Evolutionary conservation across 257 asterid genomes (phyloP), one percentile per base, ranked within the genome.

Genomic region (Handroanthus guayacan): DNA sequence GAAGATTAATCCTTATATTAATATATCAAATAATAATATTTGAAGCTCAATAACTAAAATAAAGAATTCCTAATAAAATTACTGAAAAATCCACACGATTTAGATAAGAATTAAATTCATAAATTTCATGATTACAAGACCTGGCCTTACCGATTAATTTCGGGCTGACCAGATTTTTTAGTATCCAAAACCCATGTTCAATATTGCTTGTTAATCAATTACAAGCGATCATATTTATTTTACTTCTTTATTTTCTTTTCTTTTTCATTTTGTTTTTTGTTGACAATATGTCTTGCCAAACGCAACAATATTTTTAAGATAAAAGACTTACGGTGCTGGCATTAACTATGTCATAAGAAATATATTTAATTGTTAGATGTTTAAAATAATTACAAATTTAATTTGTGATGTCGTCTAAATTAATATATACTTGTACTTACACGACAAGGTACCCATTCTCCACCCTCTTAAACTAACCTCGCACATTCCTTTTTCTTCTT

Each of bases 371-470:
- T 20, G 62, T 68, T 68, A 25, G 39, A 66, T 45, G 52, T 51
- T 54, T 9, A 14, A 52, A 69, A 54, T 10, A 10, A 54, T 54
- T 37, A 14, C 0, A 25, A 48, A 67, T 8, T 12, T 10, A 1
- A 43, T n/a, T n/a, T n/a, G n/a, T n/a, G 39, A 45, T 44, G 56
- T 31, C 61, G 44, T 67, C 73, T 45, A 25, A 34, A 17, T 56
- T 57, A 58, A 34, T 45, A 45, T 71, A 50, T n/a, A n/a, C 43
- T 60, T 72, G 17, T 56, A 60, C 77, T 55, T 72, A 45, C 34
- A 72, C 77, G 69, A 72, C 77, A 72, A 58, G 69, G 8, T 44
- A 72, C 6, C 45, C 58, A n/a, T n/a, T n/a, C n/a, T n/a, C n/a
- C 12, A 50, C n/a, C 31, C 7, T 50, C 5, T 17, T 8, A 34